Evolutionary conservation across 352 stramenopile species (phyloP), one percentile per base, ranked within the genome.

Genomic region (Globisporangium solare): DNA sequence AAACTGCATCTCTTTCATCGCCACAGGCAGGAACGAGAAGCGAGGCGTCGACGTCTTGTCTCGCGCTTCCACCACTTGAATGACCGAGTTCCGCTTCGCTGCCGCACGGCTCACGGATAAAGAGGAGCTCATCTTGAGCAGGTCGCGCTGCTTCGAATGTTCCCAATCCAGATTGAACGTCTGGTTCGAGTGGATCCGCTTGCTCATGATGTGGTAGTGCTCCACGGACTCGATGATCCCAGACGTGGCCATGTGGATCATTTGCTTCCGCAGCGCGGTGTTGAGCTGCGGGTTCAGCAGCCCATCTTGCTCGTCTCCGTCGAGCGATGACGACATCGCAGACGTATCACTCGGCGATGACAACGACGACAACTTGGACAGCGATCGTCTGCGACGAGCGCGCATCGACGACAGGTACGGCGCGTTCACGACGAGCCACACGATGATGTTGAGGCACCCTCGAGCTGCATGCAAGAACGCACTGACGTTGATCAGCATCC

Each of bases 201-300:
- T 73, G 32, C 83, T 71, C 47, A 87, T 77, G 0, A 75, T 71
- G 54, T 92, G 85, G 55, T 86, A 89, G 46, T 92, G 82, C 54
- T 93, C 71, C 18, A 95, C 72, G 0, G 88, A 92, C 59, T 93
- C 80, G 43, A 94, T 83, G 54, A 96, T 96, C 0, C 88, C 88
- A 0, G 80, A 86, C 17, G 87, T 96, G 2, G 88, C 85, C 79
- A 95, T 92, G 49, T 92, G 80, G 55, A 97, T 89, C 70, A 97
- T 92, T 57, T 97, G 84, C 37, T 72, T 79, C 21, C 84, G 73
- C 24, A 97, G 66, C 1, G 86, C 88, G 3, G 77, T 70, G 64
- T 97, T 97, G 5, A 97, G 73, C 54, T 97, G 82, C 5, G 87
- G 88, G 22, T 91, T 89, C 51, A 92, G 81, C 1, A 87, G 39